Conservation (phyloP, 225 moss, liverwort and hornwort genomes). For the Polytrichum formosum region DNA sequence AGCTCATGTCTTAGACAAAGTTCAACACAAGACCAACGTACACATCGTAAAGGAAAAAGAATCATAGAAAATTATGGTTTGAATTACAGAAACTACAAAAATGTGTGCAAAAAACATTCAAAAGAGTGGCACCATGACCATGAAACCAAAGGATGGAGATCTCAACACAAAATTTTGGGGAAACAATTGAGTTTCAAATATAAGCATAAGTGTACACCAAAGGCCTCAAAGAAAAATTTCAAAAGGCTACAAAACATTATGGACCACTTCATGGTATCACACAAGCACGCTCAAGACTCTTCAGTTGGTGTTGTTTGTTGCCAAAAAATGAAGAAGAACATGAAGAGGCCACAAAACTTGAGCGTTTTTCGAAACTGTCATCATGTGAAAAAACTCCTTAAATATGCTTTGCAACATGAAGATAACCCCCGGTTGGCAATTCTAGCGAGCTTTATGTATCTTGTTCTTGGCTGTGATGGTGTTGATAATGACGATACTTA, state of each 20-base stretch:
- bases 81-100: too few relatives aligned
- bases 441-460: conserved; percentile 6
- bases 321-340: too few relatives aligned
- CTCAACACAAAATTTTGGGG: not conserved
- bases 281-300: too few relatives aligned
- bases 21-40: too few relatives aligned
- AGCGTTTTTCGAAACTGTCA: not conserved
- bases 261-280: conserved; percentile 5
- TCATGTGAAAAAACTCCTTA: too few relatives aligned
- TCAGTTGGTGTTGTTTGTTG: too few relatives aligned
- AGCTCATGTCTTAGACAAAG: too few relatives aligned
- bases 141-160: conserved; percentile 10
- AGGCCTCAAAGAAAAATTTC: not conserved
- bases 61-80: too few relatives aligned
- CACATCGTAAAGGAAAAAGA: too few relatives aligned
- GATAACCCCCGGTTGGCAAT: not conserved
- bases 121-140: conserved; percentile 6
- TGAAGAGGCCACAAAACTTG: not conserved
- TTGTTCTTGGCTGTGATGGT: not conserved
- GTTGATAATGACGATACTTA: not conserved
- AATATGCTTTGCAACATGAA: not conserved
- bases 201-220: conserved; percentile 4
- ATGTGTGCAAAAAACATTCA: too few relatives aligned
- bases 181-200: not conserved
- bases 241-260: conserved; percentile 3